Evolutionary conservation across 805 yeast species (phyloP).

Genomic region (Yarrowia porcina): DNA sequence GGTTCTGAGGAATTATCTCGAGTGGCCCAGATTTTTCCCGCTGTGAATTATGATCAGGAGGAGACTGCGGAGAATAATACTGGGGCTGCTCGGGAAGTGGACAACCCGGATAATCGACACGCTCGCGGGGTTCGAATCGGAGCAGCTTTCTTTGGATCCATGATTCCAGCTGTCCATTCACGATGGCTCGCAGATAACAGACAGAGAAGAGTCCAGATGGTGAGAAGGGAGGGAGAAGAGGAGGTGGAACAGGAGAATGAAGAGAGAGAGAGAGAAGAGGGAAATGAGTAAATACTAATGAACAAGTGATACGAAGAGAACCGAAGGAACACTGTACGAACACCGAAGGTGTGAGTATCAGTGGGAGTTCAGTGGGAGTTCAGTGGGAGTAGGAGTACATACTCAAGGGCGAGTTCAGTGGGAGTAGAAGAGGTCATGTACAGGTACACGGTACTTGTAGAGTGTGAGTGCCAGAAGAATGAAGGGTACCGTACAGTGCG

Average conservation of each 20-base stretch:
- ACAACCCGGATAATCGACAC: slow-evolving; percentile 19
- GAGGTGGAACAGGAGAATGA: background rate
- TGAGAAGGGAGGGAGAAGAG: background rate
- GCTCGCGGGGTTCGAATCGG: slow-evolving; percentile 8
- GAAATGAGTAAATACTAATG: slow-evolving; percentile 8
- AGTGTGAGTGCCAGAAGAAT: too few relatives aligned
- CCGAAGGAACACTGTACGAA: too few relatives aligned
- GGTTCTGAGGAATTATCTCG: slow-evolving; percentile 9
- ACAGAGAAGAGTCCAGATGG: slow-evolving; percentile 14
- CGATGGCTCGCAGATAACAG: slow-evolving; percentile 20
- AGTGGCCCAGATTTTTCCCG: slow-evolving; percentile 19
- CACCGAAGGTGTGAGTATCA: too few relatives aligned
- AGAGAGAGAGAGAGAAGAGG: background rate
- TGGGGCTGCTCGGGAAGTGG: slow-evolving; percentile 10
- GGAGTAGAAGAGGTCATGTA: too few relatives aligned
- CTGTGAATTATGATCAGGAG: slow-evolving; percentile 17
- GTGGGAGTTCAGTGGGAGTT: too few relatives aligned
- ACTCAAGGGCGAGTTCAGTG: too few relatives aligned
- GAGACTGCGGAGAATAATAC: background rate
- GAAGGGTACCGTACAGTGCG: too few relatives aligned
- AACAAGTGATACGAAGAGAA: background rate
- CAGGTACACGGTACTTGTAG: too few relatives aligned
- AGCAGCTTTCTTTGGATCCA: slow-evolving; percentile 17
- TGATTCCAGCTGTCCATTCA: slow-evolving; percentile 22
- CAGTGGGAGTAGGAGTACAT: too few relatives aligned